These are phyloP conservation scores for Loxodes magnus DNA, from an alignment of 73 alveolate genomes.

Conservation along the genomic window DNA sequence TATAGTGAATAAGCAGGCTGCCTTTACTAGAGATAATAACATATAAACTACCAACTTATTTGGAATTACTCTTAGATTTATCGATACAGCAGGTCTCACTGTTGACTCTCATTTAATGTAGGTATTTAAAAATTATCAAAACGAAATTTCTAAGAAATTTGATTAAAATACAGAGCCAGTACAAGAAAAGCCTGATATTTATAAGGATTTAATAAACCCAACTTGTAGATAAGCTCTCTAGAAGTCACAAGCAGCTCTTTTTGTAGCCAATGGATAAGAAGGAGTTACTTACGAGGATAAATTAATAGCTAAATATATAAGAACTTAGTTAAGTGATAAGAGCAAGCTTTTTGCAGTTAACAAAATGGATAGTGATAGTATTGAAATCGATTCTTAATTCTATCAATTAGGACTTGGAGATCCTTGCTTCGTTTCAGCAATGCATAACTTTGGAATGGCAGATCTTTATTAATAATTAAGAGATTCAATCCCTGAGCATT, in stretches of 20 bases:
- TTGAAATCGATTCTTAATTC: constrained; percentile 45
- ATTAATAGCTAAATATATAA: constrained; percentile 55
- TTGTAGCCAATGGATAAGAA: constrained; percentile 50
- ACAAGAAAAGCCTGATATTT: too few relatives aligned
- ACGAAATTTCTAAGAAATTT: constrained; percentile 25
- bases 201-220: too few relatives aligned
- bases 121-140: constrained; percentile 8
- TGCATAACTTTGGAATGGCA: constrained; percentile 69
- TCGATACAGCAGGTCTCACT: constrained; percentile 92
- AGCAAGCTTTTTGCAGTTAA: constrained; percentile 34
- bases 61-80: constrained; percentile 57
- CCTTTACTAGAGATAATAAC: constrained; percentile 48
- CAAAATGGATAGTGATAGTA: constrained; percentile 45
- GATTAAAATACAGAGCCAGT: too few relatives aligned
- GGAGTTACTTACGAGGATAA: constrained; percentile 59
- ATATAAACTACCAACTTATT: constrained; percentile 28
- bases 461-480: constrained; percentile 39
- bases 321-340: constrained; percentile 11
- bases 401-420: constrained; percentile 52
- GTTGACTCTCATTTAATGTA: too few relatives aligned
- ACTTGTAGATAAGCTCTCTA: constrained; percentile 61
- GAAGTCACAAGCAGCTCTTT: constrained; percentile 57
- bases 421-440: constrained; percentile 74
- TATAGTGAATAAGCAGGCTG: constrained; percentile 43
- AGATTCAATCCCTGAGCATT: constrained; percentile 39